These are phyloP conservation scores for Xylaria grammica DNA, from an alignment of 495 filamentous ascomycete genomes.

Conservation along the genomic window DNA sequence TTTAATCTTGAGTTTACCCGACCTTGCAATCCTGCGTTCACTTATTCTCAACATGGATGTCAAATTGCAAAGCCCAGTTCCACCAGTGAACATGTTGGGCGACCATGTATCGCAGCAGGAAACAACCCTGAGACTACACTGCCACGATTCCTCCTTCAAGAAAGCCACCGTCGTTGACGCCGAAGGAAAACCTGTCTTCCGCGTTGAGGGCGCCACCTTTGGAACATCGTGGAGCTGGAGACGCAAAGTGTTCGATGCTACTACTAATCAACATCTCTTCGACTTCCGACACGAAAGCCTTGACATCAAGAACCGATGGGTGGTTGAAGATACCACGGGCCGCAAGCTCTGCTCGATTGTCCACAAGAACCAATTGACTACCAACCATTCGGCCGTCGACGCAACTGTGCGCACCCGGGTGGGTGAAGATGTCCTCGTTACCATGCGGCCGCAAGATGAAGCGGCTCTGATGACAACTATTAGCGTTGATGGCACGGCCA, in stretches of 20 bases:
- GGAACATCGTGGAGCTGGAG: conserved; percentile 18
- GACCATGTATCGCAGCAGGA: neutral
- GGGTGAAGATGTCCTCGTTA: neutral
- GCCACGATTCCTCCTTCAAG: neutral
- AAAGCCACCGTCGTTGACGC: neutral
- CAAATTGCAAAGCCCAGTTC: conserved; percentile 25
- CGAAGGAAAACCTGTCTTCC: conserved; percentile 1
- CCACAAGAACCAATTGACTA: conserved; percentile 1
- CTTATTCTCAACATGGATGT: neutral
- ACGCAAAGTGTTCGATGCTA: conserved; percentile 23
- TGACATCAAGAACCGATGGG: conserved; percentile 25
- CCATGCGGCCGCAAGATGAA: conserved; percentile 1
- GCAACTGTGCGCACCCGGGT: neutral
- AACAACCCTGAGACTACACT: neutral
- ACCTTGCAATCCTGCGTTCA: no score
- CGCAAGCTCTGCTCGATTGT: conserved; percentile 9
- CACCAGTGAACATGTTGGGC: conserved; percentile 2
- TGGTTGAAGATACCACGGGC: conserved; percentile 11
- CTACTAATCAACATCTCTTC: conserved; percentile 16
- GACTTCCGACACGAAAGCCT: conserved; percentile 20
- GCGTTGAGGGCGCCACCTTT: neutral
- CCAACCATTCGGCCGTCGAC: conserved; percentile 5
- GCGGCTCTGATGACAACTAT: neutral
- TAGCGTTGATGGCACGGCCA: neutral
- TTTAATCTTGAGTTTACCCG: no score